These are phyloP conservation scores for Diutina pseudorugosa DNA, from an alignment of 1,139 yeast species.

Conservation along the genomic window DNA sequence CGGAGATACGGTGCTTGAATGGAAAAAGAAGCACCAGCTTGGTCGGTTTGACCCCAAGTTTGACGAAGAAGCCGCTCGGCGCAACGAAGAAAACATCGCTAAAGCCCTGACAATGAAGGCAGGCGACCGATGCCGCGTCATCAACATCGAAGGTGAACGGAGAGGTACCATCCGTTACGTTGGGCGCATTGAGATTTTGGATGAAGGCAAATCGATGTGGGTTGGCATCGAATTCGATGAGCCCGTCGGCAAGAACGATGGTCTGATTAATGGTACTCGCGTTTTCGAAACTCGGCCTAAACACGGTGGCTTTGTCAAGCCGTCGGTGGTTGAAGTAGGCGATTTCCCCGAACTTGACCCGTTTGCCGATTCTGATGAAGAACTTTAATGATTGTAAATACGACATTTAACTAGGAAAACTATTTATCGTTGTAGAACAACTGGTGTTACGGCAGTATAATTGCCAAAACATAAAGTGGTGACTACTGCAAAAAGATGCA, in stretches of 20 bases:
- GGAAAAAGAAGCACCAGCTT: constrained; percentile 57
- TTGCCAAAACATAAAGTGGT: too few relatives aligned
- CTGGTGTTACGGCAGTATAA: too few relatives aligned
- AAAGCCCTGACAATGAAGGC: constrained; percentile 17
- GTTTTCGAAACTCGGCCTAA: constrained; percentile 24
- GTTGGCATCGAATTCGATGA: constrained; percentile 38
- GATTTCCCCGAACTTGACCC: constrained; percentile 37
- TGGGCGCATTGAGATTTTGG: constrained; percentile 55
- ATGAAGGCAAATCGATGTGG: constrained; percentile 30
- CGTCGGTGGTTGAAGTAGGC: constrained; percentile 38
- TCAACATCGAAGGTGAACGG: constrained; percentile 40
- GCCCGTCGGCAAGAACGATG: constrained; percentile 36
- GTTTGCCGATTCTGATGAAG: constrained; percentile 28
- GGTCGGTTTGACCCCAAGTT: constrained; percentile 63
- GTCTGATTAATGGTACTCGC: constrained; percentile 21
- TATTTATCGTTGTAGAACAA: too few relatives aligned
- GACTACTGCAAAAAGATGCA: too few relatives aligned
- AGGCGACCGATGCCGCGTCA: constrained; percentile 29
- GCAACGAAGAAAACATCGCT: constrained; percentile 14
- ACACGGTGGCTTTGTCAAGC: constrained; percentile 42
- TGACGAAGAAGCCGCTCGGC: constrained; percentile 12
- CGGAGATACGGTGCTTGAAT: constrained; percentile 51
- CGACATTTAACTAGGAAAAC: background rate
- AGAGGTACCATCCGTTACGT: constrained; percentile 57
- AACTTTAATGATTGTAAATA: constrained; percentile 3